Conservation (phyloP, 2,329 filamentous ascomycete species). For the Xylariaceae sp. region DNA sequence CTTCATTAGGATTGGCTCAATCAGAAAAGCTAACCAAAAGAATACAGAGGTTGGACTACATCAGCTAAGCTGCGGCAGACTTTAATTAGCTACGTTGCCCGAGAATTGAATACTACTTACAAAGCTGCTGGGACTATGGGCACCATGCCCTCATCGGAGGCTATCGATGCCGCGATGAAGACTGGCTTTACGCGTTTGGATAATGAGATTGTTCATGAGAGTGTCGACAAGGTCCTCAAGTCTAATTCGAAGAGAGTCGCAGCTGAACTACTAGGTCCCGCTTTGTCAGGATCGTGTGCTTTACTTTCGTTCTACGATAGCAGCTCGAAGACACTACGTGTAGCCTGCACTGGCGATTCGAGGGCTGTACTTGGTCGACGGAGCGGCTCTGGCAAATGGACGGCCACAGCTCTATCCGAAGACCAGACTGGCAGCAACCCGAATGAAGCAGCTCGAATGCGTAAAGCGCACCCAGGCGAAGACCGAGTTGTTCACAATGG, state of each 20-base stretch:
- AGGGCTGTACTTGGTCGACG: slow-evolving; percentile 88
- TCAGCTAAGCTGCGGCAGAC: slow-evolving; percentile 94
- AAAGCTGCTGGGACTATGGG: slow-evolving; percentile 69
- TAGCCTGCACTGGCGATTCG: slow-evolving; percentile 96
- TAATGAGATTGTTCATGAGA: slow-evolving; percentile 92
- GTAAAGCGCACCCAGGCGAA: slow-evolving; percentile 86
- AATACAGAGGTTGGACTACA: slow-evolving; percentile 87
- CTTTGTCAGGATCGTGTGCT: slow-evolving; percentile 95
- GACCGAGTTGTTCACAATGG: slow-evolving; percentile 86
- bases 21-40: slow-evolving; percentile 21
- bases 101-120: slow-evolving; percentile 92
- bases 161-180: slow-evolving; percentile 91
- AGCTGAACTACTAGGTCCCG: slow-evolving; percentile 89
- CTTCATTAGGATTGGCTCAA: background rate
- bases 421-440: slow-evolving; percentile 93
- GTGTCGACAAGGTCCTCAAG: slow-evolving; percentile 88
- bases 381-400: slow-evolving; percentile 84
- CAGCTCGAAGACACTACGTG: slow-evolving; percentile 82
- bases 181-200: slow-evolving; percentile 87
- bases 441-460: slow-evolving; percentile 81
- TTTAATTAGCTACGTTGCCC: slow-evolving; percentile 88
- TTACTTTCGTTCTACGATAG: slow-evolving; percentile 96
- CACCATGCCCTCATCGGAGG: slow-evolving; percentile 73
- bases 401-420: slow-evolving; percentile 83
- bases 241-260: slow-evolving; percentile 88